A percentile compares a stretch with the other conserved stretches of the same genome.
Evolutionary conservation across 495 filamentous ascomycete genomes (phyloP).

Genomic region (Ramalina intermedia): DNA sequence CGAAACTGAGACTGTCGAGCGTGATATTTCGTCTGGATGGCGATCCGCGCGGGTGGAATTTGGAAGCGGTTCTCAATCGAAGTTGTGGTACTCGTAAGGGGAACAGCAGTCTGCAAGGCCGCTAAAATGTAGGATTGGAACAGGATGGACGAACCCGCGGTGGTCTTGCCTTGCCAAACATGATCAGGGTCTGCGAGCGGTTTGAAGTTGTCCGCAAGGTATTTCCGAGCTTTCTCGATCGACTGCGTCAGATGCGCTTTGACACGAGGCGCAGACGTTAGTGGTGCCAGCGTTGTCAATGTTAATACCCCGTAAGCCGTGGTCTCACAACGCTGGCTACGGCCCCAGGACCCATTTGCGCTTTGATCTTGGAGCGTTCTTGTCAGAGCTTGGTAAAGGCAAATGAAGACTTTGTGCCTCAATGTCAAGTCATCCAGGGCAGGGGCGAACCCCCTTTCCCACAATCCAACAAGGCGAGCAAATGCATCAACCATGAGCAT

Average conservation of each 20-base stretch:
- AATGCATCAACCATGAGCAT: slow-evolving; percentile 12
- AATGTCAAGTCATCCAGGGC: slow-evolving; percentile 4
- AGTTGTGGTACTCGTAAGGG: background rate
- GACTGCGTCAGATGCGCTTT: slow-evolving; percentile 3
- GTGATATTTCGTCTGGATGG: slow-evolving; percentile 11
- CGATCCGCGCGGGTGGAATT: slow-evolving; percentile 5
- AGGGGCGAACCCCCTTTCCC: slow-evolving; percentile 7
- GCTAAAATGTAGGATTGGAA: slow-evolving; percentile 11
- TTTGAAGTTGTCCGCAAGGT: slow-evolving; percentile 3
- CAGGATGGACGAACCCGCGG: slow-evolving; percentile 3
- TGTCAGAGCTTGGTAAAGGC: slow-evolving; percentile 11
- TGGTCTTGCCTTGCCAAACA: slow-evolving; percentile 9
- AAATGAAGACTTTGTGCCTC: slow-evolving; percentile 11
- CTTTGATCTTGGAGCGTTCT: slow-evolving; percentile 9
- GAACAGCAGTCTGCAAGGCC: slow-evolving; percentile 6
- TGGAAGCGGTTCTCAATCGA: slow-evolving; percentile 11
- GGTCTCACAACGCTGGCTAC: slow-evolving; percentile 4
- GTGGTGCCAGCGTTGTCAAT: slow-evolving; percentile 5
- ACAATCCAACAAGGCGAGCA: slow-evolving; percentile 3
- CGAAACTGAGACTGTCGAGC: slow-evolving; percentile 8
- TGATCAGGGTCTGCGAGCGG: slow-evolving; percentile 7
- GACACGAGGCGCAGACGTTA: slow-evolving; percentile 10
- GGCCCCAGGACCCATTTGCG: slow-evolving; percentile 10
- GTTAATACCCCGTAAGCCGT: slow-evolving; percentile 11
- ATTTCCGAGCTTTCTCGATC: slow-evolving; percentile 5